Evolutionary conservation across 805 yeast species (phyloP), one percentile per base, ranked within the genome.

Genomic region (Kockiozyma suomiensis): DNA sequence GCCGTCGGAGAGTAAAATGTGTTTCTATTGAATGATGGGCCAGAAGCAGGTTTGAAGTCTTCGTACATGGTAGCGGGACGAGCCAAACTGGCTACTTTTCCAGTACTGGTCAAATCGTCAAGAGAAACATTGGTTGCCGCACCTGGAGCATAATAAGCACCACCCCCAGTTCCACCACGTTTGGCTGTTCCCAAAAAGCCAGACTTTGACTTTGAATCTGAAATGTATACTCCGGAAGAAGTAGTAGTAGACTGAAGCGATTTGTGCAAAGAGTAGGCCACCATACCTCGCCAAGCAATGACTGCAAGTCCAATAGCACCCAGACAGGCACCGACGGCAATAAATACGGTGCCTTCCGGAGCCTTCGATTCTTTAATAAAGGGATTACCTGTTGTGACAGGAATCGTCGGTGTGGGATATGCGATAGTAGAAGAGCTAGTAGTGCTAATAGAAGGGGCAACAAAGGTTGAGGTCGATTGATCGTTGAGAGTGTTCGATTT

Each of bases 341-440:
- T 90, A 74, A 89, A 90, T 1, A 90, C 91, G 0, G 94, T 87
- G 1, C 96, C 96, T 49, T 82, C 79, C 0, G 91, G 89, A 48
- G 79, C 77, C 21, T 70, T 70, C 4, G 84, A 73, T 48, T 76
- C 73, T 66, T 80, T 73, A 19, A 90, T 77, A 68, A 80, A 85
- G 10, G 96, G 96, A 72, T 90, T 90, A 51, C 79, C 74, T 17
- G 66, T 67, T 42, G 82, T 78, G 1, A 85, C 75, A 0, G 96
- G 96, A 12, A 85, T 82, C 1, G 79, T 73, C 15, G 83, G 75
- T 1, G 79, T 65, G 1, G 86, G 85, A 7, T 61, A 61, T 8
- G 52, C 50, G n/a, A 35, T 28, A 3, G 61, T 48, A n/a, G 58
- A 15, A 13, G 54, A 35, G 12, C 48, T 17, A 12, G 64, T 32